Evolutionary conservation across 2,329 filamentous ascomycete species (phyloP).

Genomic region (Alternaria arborescens): DNA sequence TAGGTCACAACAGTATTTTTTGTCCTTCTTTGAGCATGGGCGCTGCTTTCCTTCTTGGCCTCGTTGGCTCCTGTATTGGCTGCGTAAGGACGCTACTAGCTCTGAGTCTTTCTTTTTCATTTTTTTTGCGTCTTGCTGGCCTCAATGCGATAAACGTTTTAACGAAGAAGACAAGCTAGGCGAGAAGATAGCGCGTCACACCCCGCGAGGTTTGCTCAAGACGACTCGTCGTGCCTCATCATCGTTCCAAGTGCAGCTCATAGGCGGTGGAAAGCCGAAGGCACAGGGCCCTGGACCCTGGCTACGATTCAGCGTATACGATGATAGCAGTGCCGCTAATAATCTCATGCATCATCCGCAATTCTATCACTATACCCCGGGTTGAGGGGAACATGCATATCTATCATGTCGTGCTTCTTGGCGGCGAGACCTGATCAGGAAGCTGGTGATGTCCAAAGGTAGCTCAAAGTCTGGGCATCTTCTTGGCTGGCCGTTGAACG

Average conservation of each 20-base stretch:
- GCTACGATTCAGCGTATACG: background rate
- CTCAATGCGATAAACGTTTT: background rate
- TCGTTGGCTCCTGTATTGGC: background rate
- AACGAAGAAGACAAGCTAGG: background rate
- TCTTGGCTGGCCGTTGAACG: slow-evolving; percentile 15
- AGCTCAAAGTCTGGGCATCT: slow-evolving; percentile 13
- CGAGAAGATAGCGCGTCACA: background rate
- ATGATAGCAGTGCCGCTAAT: background rate
- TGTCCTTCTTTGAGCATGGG: background rate
- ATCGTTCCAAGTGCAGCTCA: background rate
- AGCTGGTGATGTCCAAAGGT: slow-evolving; percentile 22
- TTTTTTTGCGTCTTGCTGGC: background rate
- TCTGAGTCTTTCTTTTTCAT: background rate
- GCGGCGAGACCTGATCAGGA: slow-evolving; percentile 27
- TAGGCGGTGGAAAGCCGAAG: background rate
- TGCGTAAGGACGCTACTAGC: background rate
- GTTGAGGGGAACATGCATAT: slow-evolving; percentile 22
- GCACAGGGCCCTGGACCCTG: background rate
- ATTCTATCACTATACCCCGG: background rate
- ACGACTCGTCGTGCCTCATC: background rate
- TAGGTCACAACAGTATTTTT: slow-evolving; percentile 24
- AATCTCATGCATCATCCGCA: background rate
- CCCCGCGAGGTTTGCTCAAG: background rate
- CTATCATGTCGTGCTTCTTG: slow-evolving; percentile 26
- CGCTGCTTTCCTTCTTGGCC: slow-evolving; percentile 1